Base-by-base conservation (phyloP, 345 rosid genomes). In the Linum trigynum region DNA sequence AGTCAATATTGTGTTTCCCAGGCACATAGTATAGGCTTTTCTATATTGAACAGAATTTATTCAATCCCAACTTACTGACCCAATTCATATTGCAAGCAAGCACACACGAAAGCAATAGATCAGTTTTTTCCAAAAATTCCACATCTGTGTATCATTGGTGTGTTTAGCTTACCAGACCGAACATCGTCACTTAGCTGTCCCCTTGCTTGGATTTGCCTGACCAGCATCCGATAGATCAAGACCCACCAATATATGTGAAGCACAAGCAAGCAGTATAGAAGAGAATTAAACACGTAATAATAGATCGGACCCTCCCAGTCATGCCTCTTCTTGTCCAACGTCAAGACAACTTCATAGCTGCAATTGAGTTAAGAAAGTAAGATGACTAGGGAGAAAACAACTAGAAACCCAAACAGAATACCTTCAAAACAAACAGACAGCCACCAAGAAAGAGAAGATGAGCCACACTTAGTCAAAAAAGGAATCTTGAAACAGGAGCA, bases 171-270 rank as follows among this genome's bases (percentile, higher is more conserved):
- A 75, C 78, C 78, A 51, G 78, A 75, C 40, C 78, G 74, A 51
- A 75, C 74, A 67, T 75, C 78, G 17, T 75, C 78, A 53, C 78
- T 75, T 2, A 75, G 70, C 57, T 70, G 68, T 17, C 78, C 78
- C 58, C 74, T 66, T 16, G 78, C 74, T 64, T 75, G 74, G 63
- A 75, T 70, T 75, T 75, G 78, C 71, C 70, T 75, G 9, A 64
- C 71, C 38, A 75, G 78, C 78, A 75, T 75, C 78, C 74, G 71
- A 32, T 67, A 75, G 12, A 75, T 75, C 68, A 75, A 61, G 71
- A 75, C 71, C 78, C 74, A 75, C 78, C 78, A 75, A 65, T 75
- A 75, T 62, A 75, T 63, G 64, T 75, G 74, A 14, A 75, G 74
- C 62, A 70, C 69, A 17, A 75, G 78, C 40, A 75, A 65, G 74